A percentile compares a stretch with the other conserved stretches of the same genome.
Conservation (phyloP, 148 eudicot genomes). For the Camellia lanceoleosa region DNA sequence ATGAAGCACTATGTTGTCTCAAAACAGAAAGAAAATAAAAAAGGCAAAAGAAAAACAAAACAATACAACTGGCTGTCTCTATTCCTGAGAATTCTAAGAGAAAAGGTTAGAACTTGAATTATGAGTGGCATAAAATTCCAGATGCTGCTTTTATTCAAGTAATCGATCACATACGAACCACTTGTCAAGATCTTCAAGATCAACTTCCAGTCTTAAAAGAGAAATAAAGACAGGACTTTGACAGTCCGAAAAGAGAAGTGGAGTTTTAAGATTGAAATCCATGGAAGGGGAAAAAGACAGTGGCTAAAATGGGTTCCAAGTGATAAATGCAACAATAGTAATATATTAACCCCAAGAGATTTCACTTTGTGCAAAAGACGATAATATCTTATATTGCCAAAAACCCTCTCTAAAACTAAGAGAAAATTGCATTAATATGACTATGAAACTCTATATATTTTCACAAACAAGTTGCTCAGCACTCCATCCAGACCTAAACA, state of each 20-base stretch:
- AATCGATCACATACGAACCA: background rate
- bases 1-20: background rate
- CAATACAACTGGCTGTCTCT: background rate
- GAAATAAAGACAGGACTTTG: background rate
- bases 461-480: constrained; percentile 17
- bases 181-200: background rate
- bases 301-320: background rate
- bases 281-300: background rate
- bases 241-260: background rate
- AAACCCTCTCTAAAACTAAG: constrained; percentile 15
- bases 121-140: background rate
- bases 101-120: background rate
- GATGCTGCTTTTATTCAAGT: background rate
- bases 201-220: background rate
- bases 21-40: background rate
- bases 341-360: background rate
- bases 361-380: background rate
- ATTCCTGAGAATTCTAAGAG: constrained; percentile 1
- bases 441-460: constrained; percentile 1
- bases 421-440: constrained; percentile 1
- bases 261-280: background rate
- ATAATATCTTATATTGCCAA: background rate
- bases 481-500: constrained; percentile 13
- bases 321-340: background rate
- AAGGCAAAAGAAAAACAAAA: background rate